Percentiles rank a stretch among this genome's conserved stretches.
Conservation (phyloP, 192 early-diverging fungal species). For the Phycomyces blakesleeanus region DNA sequence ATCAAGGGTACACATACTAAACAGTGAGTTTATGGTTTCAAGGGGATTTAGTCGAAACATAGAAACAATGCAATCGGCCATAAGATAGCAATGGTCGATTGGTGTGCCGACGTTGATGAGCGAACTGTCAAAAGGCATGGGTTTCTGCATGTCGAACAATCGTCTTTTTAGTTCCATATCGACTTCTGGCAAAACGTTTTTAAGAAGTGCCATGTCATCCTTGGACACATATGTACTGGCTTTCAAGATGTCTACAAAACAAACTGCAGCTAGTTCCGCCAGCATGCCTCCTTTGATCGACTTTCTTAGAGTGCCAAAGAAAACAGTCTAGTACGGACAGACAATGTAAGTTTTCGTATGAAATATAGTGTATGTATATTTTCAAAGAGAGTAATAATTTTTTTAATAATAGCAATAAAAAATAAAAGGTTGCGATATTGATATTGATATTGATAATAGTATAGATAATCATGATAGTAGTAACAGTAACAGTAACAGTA, state of each 20-base stretch:
- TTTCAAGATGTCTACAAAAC: conserved; percentile 70
- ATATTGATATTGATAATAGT: no score
- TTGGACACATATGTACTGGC: conserved; percentile 63
- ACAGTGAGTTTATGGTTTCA: conserved; percentile 61
- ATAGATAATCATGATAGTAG: no score
- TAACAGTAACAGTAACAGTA: background rate
- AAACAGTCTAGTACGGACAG: conserved; percentile 34
- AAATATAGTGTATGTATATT: conserved; percentile 3
- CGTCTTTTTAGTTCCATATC: conserved; percentile 69
- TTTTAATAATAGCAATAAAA: no score
- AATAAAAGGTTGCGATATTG: no score
- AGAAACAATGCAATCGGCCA: conserved; percentile 66
- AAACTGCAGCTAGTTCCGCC: conserved; percentile 62
- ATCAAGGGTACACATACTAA: conserved; percentile 64
- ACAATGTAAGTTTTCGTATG: background rate
- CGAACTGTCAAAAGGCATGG: conserved; percentile 22
- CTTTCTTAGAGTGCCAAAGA: conserved; percentile 51
- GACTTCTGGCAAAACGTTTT: conserved; percentile 61
- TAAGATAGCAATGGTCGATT: conserved; percentile 65
- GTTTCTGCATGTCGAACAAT: conserved; percentile 54
- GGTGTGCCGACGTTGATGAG: conserved; percentile 38
- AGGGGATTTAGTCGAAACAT: conserved; percentile 72
- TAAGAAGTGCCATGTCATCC: conserved; percentile 53
- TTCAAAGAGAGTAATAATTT: background rate
- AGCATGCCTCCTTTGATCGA: conserved; percentile 47